Evolutionary conservation across 805 yeast genomes (phyloP), one percentile per base, ranked within the genome.

Genomic region (Wickerhamiella parazyma): DNA sequence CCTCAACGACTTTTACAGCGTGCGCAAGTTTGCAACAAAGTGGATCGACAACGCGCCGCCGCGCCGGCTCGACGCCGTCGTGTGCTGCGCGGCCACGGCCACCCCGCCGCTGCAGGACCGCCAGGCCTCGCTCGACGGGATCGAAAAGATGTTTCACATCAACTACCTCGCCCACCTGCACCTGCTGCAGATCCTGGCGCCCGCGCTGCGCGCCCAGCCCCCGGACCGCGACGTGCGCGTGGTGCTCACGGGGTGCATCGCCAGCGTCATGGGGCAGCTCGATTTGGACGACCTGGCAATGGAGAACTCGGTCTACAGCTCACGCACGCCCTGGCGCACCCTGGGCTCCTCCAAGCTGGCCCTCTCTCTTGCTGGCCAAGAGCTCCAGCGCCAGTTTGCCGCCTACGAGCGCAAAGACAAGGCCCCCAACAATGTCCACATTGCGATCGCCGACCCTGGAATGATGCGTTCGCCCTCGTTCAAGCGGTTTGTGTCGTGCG

Each of bases 21-120:
- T 91, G 10, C 71, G 99, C 53, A 76, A 77, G 56, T 91, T 91
- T 66, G 96, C 95, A 22, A 87, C 97, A 1, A 76, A 71, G 47
- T 91, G 97, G 97, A 68, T 91, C 47, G 94, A 91, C 59, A 86
- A 82, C 55, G 66, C 76, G 25, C 94, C 95, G 2, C 91, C 95
- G 9, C 70, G 99, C 54, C 64, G 99, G 44, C 66, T 91, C 36
- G 99, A 91, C 61, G 94, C 94, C 45, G 73, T 91, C 22, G 61
- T 91, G 1, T 82, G 95, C 55, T 76, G 86, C 63, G 95, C 96
- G 2, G 87, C 83, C 6, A 87, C 84, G 42, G 68, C 77, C 48
- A 65, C 77, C 45, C 97, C 98, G 0, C 68, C 74, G 37, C 78
- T 81, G 17, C 61, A 64, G 44, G 65, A 68, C n/a, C 72, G 95